Evolutionary conservation across 148 eudicot species (phyloP).

Genomic region (Silene latifolia): DNA sequence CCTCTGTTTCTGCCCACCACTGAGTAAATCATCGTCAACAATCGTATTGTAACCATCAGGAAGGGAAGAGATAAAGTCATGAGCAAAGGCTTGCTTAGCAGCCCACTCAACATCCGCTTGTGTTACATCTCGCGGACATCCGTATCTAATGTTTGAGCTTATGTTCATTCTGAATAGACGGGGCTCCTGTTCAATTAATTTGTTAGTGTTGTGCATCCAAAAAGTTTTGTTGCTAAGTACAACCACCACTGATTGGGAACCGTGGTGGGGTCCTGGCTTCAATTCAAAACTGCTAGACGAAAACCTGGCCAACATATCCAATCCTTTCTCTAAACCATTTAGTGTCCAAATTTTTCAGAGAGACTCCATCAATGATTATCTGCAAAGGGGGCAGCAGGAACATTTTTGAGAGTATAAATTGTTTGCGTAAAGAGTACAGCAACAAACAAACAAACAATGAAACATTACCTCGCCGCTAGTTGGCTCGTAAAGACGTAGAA

Average conservation of each 20-base stretch:
- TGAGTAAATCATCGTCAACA: conserved; percentile 96
- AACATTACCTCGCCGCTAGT: conserved; percentile 75
- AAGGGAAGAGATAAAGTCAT: conserved; percentile 73
- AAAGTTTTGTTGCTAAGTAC: conserved; percentile 4
- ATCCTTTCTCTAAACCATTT: conserved; percentile 89
- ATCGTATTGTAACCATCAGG: conserved; percentile 87
- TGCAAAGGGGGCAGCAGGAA: conserved; percentile 24
- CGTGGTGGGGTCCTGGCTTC: not conserved
- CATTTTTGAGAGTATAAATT: not conserved
- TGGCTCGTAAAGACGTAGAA: conserved; percentile 93
- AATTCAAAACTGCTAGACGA: conserved; percentile 16
- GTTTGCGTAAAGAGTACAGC: not conserved
- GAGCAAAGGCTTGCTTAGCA: conserved; percentile 89
- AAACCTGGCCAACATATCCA: conserved; percentile 98
- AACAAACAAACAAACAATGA: not conserved
- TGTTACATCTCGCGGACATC: conserved; percentile 64
- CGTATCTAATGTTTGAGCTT: conserved; percentile 82
- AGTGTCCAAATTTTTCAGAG: conserved; percentile 63
- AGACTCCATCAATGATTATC: conserved; percentile 76
- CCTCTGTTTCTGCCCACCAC: conserved; percentile 97
- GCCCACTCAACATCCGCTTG: conserved; percentile 93
- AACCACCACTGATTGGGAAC: conserved; percentile 11
- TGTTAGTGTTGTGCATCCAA: conserved; percentile 14
- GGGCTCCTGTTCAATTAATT: conserved; percentile 62
- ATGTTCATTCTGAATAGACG: conserved; percentile 84